Evolutionary conservation across 2,329 filamentous ascomycete species (phyloP), one percentile per base, ranked within the genome.

Genomic region (Emericellopsis atlantica): DNA sequence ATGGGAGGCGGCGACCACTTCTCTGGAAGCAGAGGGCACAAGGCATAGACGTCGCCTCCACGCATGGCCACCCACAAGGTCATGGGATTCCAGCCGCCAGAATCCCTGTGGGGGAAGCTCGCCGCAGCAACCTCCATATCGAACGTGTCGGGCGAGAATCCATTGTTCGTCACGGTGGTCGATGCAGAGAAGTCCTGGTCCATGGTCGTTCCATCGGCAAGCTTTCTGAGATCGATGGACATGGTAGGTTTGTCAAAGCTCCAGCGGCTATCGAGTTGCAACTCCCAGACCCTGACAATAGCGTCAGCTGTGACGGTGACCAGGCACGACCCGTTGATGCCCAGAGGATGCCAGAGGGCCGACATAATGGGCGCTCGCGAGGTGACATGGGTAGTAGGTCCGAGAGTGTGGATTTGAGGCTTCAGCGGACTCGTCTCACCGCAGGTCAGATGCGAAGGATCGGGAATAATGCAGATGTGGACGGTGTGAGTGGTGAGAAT

Each of bases 61-160:
- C 79, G 78, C 84, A 95, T 98, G n/a, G 89, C 88, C 40, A 96
- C 67, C 86, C 90, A 98, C 10, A 98, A 69, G 1, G 92, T 96
- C 84, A 95, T 95, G 9, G 89, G 79, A 7, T 88, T 84, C 92
- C 92, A 98, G 41, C 88, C 88, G 12, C 88, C 90, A 6, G 75
- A 74, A 31, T 68, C 69, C 47, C 71, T 69, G 11, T 66, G 66
- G 31, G 72, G 68, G 63, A 98, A 98, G 56, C 80, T 85, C 39
- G 89, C 88, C 2, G 89, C 81, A 4, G 88, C 87, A 18, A 94
- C 87, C 54, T 95, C 85, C 81, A 98, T 94, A 56, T 96, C 89
- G 44, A 93, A 81, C 2, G 76, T 77, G 56, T 96, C 89, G 0
- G 88, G 84, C 1, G 88, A 95, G 52, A 94, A 96, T 9, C 79